Base-by-base conservation (phyloP, 2,329 filamentous ascomycete genomes). In the Alternaria incomplexa region DNA sequence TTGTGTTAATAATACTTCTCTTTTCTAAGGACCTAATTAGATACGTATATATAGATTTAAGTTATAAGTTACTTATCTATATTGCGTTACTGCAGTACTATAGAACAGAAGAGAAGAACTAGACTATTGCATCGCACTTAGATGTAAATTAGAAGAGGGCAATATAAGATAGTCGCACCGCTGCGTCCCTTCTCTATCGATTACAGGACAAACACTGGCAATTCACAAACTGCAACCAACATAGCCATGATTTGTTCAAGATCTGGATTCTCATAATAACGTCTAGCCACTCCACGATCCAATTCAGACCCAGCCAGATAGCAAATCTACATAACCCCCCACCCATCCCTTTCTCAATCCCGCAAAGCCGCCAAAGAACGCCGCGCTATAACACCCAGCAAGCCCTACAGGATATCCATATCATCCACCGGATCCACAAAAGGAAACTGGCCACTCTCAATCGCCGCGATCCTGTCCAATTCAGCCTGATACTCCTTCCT, bases 401-500 rank as follows among this genome's bases (percentile, higher is more conserved):
- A 45, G 17, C 5, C 56, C 69, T 73, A 79, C 67, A 80, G 66
- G 47, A 80, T 74, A 54, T 80, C 77, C 75, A 79, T 78, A 43
- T 79, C 77, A 57, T 79, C 77, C 43, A 58, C 66, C 22, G 69
- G 63, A 58, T 77, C 77, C 52, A 79, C 85, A 76, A 97, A 92
- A 15, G 91, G 91, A 84, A 96, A 97, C 76, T 96, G 89, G 61
- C 96, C 93, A 75, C 92, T 92, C 81, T 96, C 90, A 77, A 97
- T 93, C 56, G 92, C 91, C 56, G 91, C 92, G 70, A 96, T 91
- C 66, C 93, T 87, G 81, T 99, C 96, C 74, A 99, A 83, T 80
- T 98, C 93, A 23, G 87, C 88, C 81, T 97, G 92, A 79, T 97
- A 99, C 77, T 95, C 91, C 79, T 91, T 93, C 74, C 94, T 87